Percentiles rank a stretch among this genome's conserved stretches.
Conservation (phyloP, 768 basidiomycete genomes). For the Boletus rufocinnamomeus region DNA sequence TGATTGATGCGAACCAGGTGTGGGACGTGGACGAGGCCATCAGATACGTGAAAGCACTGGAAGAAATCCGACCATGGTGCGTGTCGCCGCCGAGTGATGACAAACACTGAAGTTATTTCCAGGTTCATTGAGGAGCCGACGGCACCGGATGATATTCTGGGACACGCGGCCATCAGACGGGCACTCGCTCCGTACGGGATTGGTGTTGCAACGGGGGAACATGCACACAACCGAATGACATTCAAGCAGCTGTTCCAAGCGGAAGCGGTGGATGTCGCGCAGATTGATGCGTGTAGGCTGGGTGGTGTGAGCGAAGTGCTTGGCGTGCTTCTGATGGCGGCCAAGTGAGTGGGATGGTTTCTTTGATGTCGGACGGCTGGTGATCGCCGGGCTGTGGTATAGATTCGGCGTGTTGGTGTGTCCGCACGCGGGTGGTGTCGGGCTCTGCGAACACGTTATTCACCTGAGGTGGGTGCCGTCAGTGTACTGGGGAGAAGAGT, state of each 20-base stretch:
- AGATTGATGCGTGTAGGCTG: slow-evolving; percentile 86
- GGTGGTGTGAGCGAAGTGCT: slow-evolving; percentile 91
- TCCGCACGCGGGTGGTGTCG: slow-evolving; percentile 92
- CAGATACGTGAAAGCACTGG: slow-evolving; percentile 77
- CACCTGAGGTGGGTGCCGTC: slow-evolving; percentile 58
- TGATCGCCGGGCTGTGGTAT: slow-evolving; percentile 1
- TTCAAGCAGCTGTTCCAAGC: slow-evolving; percentile 93
- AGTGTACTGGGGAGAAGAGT: not conserved
- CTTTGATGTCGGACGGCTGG: not conserved
- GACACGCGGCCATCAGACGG: slow-evolving; percentile 78
- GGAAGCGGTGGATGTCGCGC: slow-evolving; percentile 87
- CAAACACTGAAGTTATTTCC: slow-evolving; percentile 6
- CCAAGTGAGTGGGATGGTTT: slow-evolving; percentile 55
- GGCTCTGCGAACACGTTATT: slow-evolving; percentile 90
- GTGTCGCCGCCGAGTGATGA: slow-evolving; percentile 2
- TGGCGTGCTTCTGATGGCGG: slow-evolving; percentile 85
- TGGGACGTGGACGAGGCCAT: slow-evolving; percentile 91
- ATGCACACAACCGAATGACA: slow-evolving; percentile 92
- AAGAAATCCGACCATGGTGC: slow-evolving; percentile 54
- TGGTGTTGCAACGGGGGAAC: slow-evolving; percentile 92
- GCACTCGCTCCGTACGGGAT: slow-evolving; percentile 78
- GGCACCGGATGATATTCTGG: slow-evolving; percentile 87
- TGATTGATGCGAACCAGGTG: slow-evolving; percentile 96
- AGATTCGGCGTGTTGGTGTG: slow-evolving; percentile 86
- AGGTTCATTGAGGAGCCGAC: slow-evolving; percentile 96